Evolutionary conservation across 345 rosid genomes (phyloP).

Genomic region (Aegle marmelos): DNA sequence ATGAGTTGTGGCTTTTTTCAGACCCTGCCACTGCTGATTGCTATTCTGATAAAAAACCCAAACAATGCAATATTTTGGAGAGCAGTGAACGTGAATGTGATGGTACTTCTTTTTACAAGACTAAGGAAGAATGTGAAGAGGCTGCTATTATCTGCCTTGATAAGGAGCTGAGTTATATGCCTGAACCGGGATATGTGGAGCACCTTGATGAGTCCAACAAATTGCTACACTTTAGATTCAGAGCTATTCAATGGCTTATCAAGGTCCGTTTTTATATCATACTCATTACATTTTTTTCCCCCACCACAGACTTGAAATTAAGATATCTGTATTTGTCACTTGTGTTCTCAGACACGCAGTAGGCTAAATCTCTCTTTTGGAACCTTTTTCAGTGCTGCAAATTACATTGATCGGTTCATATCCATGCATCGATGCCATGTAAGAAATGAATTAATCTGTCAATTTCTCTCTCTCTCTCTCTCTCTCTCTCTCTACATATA

Average conservation of each 20-base stretch:
- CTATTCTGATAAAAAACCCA: not conserved
- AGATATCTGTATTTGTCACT: slow-evolving; percentile 8
- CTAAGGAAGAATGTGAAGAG: slow-evolving; percentile 28
- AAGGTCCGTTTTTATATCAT: slow-evolving; percentile 21
- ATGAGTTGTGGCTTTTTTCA: slow-evolving; percentile 46
- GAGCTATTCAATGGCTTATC: slow-evolving; percentile 41
- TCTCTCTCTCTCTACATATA: too few relatives aligned
- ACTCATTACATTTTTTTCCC: too few relatives aligned
- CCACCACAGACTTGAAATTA: not conserved
- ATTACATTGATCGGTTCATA: slow-evolving; percentile 58
- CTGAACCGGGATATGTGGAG: slow-evolving; percentile 28
- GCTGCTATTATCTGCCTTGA: slow-evolving; percentile 19
- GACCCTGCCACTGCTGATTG: slow-evolving; percentile 17
- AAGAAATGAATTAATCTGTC: slow-evolving; percentile 12
- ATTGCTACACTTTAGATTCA: slow-evolving; percentile 24
- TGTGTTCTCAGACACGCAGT: slow-evolving; percentile 34
- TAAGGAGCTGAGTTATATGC: slow-evolving; percentile 38
- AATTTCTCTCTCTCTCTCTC: too few relatives aligned
- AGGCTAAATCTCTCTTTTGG: slow-evolving; percentile 41
- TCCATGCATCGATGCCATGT: slow-evolving; percentile 48
- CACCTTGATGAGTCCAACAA: slow-evolving; percentile 22
- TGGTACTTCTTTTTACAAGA: not conserved
- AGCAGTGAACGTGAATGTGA: too few relatives aligned
- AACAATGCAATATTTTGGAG: not conserved
- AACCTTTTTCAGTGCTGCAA: slow-evolving; percentile 52